A percentile compares a stretch with the other conserved stretches of the same genome.
Evolutionary conservation across 768 basidiomycete genomes (phyloP).

Genomic region (Collybia nuda): DNA sequence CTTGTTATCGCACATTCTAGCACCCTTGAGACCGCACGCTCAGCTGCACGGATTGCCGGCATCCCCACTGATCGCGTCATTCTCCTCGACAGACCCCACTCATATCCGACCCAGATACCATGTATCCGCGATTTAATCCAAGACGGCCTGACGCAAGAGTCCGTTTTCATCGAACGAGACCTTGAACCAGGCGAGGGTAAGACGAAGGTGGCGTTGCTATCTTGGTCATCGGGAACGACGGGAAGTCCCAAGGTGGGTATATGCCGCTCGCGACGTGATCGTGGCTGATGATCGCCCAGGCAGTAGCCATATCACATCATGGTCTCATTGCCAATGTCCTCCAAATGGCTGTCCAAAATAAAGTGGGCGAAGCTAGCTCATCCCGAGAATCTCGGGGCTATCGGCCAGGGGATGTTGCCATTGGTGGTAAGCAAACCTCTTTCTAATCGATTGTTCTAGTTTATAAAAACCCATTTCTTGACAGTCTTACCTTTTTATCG

Average conservation of each 20-base stretch:
- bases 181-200: slow-evolving; percentile 53
- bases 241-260: slow-evolving; percentile 57
- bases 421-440: slow-evolving; percentile 26
- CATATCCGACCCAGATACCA: slow-evolving; percentile 5
- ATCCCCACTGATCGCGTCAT: slow-evolving; percentile 39
- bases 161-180: slow-evolving; percentile 39
- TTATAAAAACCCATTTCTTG: slow-evolving; percentile 9
- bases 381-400: slow-evolving; percentile 31
- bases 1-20: slow-evolving; percentile 45
- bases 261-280: not conserved
- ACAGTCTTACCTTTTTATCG: slow-evolving; percentile 39
- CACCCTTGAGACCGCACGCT: slow-evolving; percentile 31
- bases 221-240: slow-evolving; percentile 71
- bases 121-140: slow-evolving; percentile 25
- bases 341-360: slow-evolving; percentile 45
- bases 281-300: slow-evolving; percentile 24
- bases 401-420: slow-evolving; percentile 49
- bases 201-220: slow-evolving; percentile 58
- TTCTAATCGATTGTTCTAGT: slow-evolving; percentile 1
- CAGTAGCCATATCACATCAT: slow-evolving; percentile 53
- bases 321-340: slow-evolving; percentile 57
- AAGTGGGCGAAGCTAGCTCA: slow-evolving; percentile 19
- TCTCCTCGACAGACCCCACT: slow-evolving; percentile 26
- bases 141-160: slow-evolving; percentile 17
- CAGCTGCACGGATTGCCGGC: slow-evolving; percentile 32